Base-by-base conservation (phyloP, 1,284 basidiomycete genomes). In the Grifola frondosa region DNA sequence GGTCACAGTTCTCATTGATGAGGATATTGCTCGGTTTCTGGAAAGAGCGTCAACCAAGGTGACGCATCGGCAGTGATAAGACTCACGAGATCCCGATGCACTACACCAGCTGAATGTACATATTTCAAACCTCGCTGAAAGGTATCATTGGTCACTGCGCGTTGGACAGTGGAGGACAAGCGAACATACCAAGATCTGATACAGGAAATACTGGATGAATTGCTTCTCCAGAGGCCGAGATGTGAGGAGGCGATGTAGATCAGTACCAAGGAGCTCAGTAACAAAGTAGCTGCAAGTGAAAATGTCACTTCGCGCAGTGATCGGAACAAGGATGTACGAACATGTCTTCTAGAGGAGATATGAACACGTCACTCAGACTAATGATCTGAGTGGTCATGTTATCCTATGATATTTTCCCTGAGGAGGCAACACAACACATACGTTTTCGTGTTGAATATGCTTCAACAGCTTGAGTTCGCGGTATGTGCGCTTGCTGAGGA, bases 1-100 rank as follows among this genome's bases (percentile, higher is more conserved):
- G 77, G 69, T 99, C 97, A 66, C 97, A 99, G 68, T 99, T 99
- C 72, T 99, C 96, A 64, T 99, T 99, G 59, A 99, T 95, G 55
- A 99, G 88, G 61, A 99, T 99, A 70, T 99, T 99, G 66, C 91
- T 96, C 7, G 96, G 96, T 87, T 99, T 99, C 86, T 91, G 58
- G 12, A 22, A n/a, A 24, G 12, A 29, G 17, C 16, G 44, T 16
- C 25, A 15, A 31, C 21, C 17, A 15, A 24, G 5, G 6, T 5
- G 23, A 25, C 5, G 31, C 15, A 30, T 7, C 5, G 9, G 28
- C 19, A 24, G 36, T 30, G 11, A n/a, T 3, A 7, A 12, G 6
- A 69, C 84, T 50, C 52, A 88, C 88, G 49, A 97, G 77, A 70
- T 99, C 97, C 46, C 97, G 87, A 72, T 99, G 97, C 33, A 99